Evolutionary conservation across 1,284 basidiomycete genomes (phyloP), one percentile per base, ranked within the genome.

Genomic region (Chalciporus sp.): DNA sequence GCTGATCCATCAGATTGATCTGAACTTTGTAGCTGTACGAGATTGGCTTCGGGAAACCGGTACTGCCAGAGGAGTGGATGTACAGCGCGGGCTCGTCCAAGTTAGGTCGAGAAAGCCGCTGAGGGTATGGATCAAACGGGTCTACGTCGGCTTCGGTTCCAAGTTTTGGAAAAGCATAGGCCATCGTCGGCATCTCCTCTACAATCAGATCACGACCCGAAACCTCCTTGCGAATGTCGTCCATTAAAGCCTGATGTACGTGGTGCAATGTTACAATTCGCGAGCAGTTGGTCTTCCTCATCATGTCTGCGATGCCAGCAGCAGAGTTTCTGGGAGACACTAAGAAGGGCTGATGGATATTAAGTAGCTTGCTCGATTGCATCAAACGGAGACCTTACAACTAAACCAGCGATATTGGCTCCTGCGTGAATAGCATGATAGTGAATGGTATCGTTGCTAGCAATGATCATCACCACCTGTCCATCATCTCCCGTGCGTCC

Each of bases 301-400:
- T 57, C 27, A 72, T 58, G 51, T 67, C 47, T 1, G 59, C 48
- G 28, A 72, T 53, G 11, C 64, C 71, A 9, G 53, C 59, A 7
- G 66, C 55, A 1, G 71, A 61, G 33, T 73, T 72, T 14, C 71
- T 57, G 2, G 58, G 59, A 0, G 71, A 72, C 5, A 73, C 70
- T 0, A 62, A 53, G 45, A 72, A 72, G 2, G 72, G 65, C 70
- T 72, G 37, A 23, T 2, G 37, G 7, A 14, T 1, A 39, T 37
- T 23, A 12, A 23, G 2, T 23, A 23, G 23, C 23, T 23, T 23
- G 23, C 23, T 23, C 6, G 23, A 23, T 23, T 23, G 23, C 23
- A 23, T 23, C 23, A 23, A 23, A 23, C 23, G 23, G 23, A 6
- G 23, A 23, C 23, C 23, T 23, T 23, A 23, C 23, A 19, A 65